Evolutionary conservation across 768 basidiomycete genomes (phyloP).

Genomic region (Russula earlei): DNA sequence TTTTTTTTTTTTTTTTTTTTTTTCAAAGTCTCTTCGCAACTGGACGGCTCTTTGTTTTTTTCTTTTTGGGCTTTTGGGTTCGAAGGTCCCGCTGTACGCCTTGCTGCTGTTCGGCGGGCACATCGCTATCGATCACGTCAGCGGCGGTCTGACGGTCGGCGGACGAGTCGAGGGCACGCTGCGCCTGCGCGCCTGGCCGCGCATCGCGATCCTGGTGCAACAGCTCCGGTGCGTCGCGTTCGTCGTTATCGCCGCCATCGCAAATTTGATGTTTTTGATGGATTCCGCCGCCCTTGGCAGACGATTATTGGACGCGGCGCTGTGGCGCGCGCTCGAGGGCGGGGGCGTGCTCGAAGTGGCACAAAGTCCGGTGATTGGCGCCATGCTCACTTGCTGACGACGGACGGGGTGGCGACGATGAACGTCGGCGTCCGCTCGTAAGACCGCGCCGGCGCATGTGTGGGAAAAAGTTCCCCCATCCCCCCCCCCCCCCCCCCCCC

Average conservation of each 20-base stretch:
- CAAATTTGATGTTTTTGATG: no score
- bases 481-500: no score
- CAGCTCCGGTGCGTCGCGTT: conserved; percentile 54
- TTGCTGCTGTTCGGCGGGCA: conserved; percentile 77
- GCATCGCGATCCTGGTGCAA: conserved; percentile 84
- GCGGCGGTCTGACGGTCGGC: conserved; percentile 62
- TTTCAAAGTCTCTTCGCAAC: background rate
- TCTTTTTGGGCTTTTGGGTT: background rate
- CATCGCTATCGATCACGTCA: conserved; percentile 69
- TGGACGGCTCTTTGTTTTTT: background rate
- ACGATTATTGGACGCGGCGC: conserved; percentile 58
- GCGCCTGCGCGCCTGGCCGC: conserved; percentile 73
- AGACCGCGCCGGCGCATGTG: no score
- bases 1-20: no score
- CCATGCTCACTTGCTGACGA: conserved; percentile 34
- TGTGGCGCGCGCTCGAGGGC: conserved; percentile 55
- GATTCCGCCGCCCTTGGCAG: conserved; percentile 34
- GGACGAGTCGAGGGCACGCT: conserved; percentile 41
- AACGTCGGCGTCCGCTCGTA: no score
- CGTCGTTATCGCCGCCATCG: no score
- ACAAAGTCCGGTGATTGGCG: conserved; percentile 42
- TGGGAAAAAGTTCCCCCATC: no score
- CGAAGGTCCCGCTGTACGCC: conserved; percentile 78
- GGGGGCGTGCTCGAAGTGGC: conserved; percentile 40
- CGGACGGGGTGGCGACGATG: conserved; percentile 27